Evolutionary conservation across 2,329 filamentous ascomycete genomes (phyloP).

Genomic region (Sporothrix mexicana): DNA sequence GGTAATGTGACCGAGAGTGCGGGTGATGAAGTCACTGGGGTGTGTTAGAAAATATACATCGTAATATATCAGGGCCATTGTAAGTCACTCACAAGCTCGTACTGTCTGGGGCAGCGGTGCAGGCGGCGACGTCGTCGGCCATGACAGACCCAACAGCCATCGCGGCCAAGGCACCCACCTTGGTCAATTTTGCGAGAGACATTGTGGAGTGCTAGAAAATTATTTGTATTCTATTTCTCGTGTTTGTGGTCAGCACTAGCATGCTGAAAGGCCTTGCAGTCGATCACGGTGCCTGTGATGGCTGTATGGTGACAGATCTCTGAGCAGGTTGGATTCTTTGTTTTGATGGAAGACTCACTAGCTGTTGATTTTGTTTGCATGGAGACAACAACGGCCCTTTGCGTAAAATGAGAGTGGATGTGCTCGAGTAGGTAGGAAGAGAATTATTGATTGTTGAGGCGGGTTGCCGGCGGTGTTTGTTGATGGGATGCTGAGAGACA

Average conservation of each 20-base stretch:
- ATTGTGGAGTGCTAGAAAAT: not conserved
- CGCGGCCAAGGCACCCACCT: slow-evolving; percentile 18
- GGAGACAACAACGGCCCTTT: not conserved
- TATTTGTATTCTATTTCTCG: not conserved
- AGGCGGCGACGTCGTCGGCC: slow-evolving; percentile 4
- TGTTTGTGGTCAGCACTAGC: not conserved
- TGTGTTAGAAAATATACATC: not conserved
- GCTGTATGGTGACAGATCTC: not conserved
- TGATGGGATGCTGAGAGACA: not conserved
- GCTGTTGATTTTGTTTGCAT: slow-evolving; percentile 6
- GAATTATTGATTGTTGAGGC: not conserved
- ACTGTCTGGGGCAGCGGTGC: not conserved
- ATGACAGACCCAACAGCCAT: not conserved
- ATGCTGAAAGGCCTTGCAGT: not conserved
- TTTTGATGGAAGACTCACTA: not conserved
- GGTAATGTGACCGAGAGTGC: slow-evolving; percentile 11
- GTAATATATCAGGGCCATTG: too few species aligned
- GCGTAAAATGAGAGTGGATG: not conserved
- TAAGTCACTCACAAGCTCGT: not conserved
- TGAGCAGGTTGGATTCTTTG: too few species aligned
- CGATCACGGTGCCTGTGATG: too few species aligned
- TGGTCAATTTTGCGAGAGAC: not conserved
- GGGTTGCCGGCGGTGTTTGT: not conserved
- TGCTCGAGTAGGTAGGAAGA: not conserved
- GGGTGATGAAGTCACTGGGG: slow-evolving; percentile 5